Base-by-base conservation (phyloP, 2,329 filamentous ascomycete genomes). In the Curvularia eragrostidis region DNA sequence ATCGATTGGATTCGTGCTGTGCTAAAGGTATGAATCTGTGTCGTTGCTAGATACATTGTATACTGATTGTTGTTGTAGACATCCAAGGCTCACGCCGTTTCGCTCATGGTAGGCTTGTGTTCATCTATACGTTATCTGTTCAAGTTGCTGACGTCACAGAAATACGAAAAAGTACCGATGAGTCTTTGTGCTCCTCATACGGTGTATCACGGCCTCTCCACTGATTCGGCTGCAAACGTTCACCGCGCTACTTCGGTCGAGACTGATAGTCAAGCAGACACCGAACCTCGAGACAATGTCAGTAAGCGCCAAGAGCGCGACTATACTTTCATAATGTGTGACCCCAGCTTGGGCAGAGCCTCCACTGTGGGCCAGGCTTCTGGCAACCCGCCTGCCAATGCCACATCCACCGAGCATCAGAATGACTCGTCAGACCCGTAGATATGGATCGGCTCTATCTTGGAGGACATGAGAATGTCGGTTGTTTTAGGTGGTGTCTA, bases 181-280 rank as follows among this genome's bases (percentile, higher is more conserved):
- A 52, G 51, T 3, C 44, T 64, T 23, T 59, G 62, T 28, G 56
- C 61, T 4, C 61, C 61, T 8, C 61, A 64, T n/a, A 64, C 59
- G 48, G 48, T 64, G 18, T 57, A 57, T 36, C 48, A 39, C 12
- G 55, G 49, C 48, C 59, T 50, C 10, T n/a, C 59, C 8, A 44
- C 50, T 42, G 62, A 64, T 30, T 36, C 28, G 12, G 18, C 55
- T 9, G 61, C 61, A 3, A 64, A 64, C n/a, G 52, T 30, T 1
- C 28, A 57, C 24, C 58, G 61, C 12, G 50, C 46, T 36, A 24
- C 34, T 12, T 64, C 59, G 62, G 48, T 62, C 34, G 58, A 57
- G 28, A 28, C 34, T 15, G 59, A 59, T 10, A 49, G 61, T 18
- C 42, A 43, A 15, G 51, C 48, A 9, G 59, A 62, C 28, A 38